Evolutionary conservation across 805 yeast genomes (phyloP), one percentile per base, ranked within the genome.

Genomic region (Helenozyma baotianmanensis): DNA sequence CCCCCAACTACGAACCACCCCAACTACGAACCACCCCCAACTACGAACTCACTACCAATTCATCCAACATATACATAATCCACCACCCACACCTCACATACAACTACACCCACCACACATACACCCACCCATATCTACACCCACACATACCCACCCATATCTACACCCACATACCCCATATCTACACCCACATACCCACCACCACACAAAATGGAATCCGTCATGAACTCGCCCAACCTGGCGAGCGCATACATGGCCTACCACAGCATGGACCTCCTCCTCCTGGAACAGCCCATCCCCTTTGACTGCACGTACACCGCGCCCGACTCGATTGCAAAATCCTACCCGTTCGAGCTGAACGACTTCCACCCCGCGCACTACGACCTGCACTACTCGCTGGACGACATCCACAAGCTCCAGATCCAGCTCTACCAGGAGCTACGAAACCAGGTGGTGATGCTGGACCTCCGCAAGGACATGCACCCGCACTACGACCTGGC

Each of bases 391-490:
- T 17, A 17, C 19, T 8, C 8, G 19, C 19, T 17, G 19, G 19
- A 17, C 8, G 36, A 21, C 29, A 27, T 29, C 15, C 38, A 37
- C 7, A 27, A 30, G 14, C 32, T 33, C 19, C 40, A 37, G 19
- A 19, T 30, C 23, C 40, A 37, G 15, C 27, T 33, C n/a, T 37
- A 29, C 22, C 38, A 33, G 22, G 40, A 33, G 25, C 38, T 37
- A 30, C 38, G 40, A 34, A 21, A 27, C 23, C 40, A 37, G 31
- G 35, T 29, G 11, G 32, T 21, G n/a, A 23, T 29, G 31, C 36
- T 29, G 27, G 40, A 36, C 14, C 14, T 29, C 45, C 14, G 31
- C 36, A 16, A 51, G 42, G 32, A 53, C 42, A 6, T 46, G 49
- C 26, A 35, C 42, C 32, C 32, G 12, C 44, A 42, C 25, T 38